Evolutionary conservation across 257 asterid genomes (phyloP), one percentile per base, ranked within the genome.

Genomic region (Solanum sejunctum): DNA sequence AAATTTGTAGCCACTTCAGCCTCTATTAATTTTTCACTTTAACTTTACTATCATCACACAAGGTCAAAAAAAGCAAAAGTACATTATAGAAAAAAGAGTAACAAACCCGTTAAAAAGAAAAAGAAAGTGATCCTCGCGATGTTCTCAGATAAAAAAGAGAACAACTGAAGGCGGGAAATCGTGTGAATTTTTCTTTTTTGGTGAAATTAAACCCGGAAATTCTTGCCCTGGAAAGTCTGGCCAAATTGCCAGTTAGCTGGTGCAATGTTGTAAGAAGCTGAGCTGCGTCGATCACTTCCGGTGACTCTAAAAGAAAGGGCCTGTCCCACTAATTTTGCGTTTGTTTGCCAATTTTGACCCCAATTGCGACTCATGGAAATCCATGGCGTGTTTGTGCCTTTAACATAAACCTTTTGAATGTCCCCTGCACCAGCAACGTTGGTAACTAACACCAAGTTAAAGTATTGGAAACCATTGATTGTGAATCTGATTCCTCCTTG

Each of bases 301-400:
- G 87, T 88, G 45, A 95, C 95, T 20, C 98, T 83, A 78, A 95
- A 93, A 15, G 98, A 95, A 84, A 95, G 78, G 16, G 98, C 86
- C 81, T 94, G 98, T 10, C 97, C 97, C 2, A 79, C 86, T 0
- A 94, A 85, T 13, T 83, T 66, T 2, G 94, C 84, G 57, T 86
- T 92, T 58, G 94, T 85, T 79, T 94, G 94, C 98, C 98, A 94
- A 54, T 93, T 93, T 70, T 94, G 97, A 54, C 98, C 98, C 98
- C 98, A 93, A 84, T 94, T 94, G 0, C 97, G 92, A 84, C 93
- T 93, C 93, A 94, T 89, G 0, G 92, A 15, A 63, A 92, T 10
- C 98, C 98, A 94, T 61, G 89, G 88, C 0, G 94, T 94, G 6
- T 86, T 90, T 0, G 91, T 26, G 1, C 98, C 98, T 41, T 94